Evolutionary conservation across 805 yeast species (phyloP).

Genomic region (Cyberlindnera bimundalis): DNA sequence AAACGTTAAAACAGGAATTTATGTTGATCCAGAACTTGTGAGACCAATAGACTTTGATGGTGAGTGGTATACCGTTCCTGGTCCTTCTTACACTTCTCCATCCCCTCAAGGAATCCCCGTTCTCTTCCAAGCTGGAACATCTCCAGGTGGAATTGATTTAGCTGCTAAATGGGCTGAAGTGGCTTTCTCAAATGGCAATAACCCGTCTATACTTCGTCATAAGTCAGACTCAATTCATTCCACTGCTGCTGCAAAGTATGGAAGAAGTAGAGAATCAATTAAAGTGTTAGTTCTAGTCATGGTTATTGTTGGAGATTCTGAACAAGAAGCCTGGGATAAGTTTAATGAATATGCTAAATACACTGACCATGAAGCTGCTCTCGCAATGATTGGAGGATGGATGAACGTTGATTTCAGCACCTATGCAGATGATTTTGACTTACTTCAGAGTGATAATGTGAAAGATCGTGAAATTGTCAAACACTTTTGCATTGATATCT

Average conservation of each 20-base stretch:
- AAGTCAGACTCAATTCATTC: slow-evolving; percentile 32
- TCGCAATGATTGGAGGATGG: slow-evolving; percentile 45
- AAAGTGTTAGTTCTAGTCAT: slow-evolving; percentile 38
- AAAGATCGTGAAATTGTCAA: slow-evolving; percentile 32
- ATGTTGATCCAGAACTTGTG: slow-evolving; percentile 33
- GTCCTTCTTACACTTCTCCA: slow-evolving; percentile 39
- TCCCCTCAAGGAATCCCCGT: slow-evolving; percentile 39
- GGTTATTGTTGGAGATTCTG: slow-evolving; percentile 38
- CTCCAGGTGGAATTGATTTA: slow-evolving; percentile 37
- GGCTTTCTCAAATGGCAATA: slow-evolving; percentile 36
- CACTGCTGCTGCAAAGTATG: slow-evolving; percentile 33
- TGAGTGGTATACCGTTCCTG: slow-evolving; percentile 27
- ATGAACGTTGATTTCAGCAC: slow-evolving; percentile 39
- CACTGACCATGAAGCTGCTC: slow-evolving; percentile 42
- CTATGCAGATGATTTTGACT: slow-evolving; percentile 36
- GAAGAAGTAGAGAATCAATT: slow-evolving; percentile 35
- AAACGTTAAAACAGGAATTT: slow-evolving; percentile 26
- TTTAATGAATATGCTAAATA: slow-evolving; percentile 30
- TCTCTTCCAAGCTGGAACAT: slow-evolving; percentile 43
- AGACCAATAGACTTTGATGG: slow-evolving; percentile 39
- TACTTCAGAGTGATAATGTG: slow-evolving; percentile 30
- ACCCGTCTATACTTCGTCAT: slow-evolving; percentile 30
- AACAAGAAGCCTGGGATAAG: slow-evolving; percentile 39
- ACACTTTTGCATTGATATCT: slow-evolving; percentile 11
- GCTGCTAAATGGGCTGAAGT: slow-evolving; percentile 44